These are phyloP conservation scores for Saccharomyces hybrid DNA, from an alignment of 1,139 yeast species.

Conservation along the genomic window DNA sequence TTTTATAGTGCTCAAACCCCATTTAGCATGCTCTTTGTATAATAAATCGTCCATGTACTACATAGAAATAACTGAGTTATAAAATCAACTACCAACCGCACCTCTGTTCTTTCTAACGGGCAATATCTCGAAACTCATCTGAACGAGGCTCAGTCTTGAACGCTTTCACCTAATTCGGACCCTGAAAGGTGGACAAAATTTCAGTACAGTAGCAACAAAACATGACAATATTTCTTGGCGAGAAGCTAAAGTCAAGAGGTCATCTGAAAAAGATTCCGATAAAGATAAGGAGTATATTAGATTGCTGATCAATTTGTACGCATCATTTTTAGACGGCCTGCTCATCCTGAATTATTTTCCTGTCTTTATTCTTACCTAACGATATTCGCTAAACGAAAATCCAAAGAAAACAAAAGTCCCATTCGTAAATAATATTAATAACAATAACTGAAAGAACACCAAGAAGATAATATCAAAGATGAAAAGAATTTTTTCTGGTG, in stretches of 20 bases:
- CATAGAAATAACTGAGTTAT: neutral
- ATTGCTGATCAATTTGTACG: neutral
- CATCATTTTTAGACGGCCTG: neutral
- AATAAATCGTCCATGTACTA: neutral
- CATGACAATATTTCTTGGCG: neutral
- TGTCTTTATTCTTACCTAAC: neutral
- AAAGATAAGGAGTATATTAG: neutral
- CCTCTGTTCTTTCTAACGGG: neutral
- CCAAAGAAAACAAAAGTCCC: neutral
- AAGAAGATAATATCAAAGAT: neutral
- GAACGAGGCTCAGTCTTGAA: neutral
- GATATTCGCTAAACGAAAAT: neutral
- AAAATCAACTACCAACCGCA: neutral
- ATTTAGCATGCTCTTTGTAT: neutral
- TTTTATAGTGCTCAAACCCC: constrained; percentile 36
- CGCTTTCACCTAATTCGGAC: neutral
- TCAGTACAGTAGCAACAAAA: neutral
- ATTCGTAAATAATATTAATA: neutral
- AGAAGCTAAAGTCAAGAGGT: neutral
- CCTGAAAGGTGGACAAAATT: neutral
- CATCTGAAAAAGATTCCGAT: neutral
- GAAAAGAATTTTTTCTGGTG: constrained; percentile 19
- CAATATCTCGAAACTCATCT: neutral
- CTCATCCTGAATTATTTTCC: neutral
- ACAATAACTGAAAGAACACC: neutral